Evolutionary conservation across 1,139 yeast genomes (phyloP).

Genomic region (Taphrina sp.): DNA sequence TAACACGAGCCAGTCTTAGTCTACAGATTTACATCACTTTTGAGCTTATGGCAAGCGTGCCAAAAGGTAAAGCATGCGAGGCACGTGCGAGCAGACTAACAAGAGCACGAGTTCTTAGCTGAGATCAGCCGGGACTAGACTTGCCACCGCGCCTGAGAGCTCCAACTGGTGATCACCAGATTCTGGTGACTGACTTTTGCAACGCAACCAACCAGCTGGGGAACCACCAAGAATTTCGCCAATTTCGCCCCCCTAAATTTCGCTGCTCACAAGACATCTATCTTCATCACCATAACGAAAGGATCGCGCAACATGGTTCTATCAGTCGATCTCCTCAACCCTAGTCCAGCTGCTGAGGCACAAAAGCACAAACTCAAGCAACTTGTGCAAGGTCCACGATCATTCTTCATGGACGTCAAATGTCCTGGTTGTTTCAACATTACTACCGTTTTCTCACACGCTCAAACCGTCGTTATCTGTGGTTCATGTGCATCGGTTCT

Average conservation of each 20-base stretch:
- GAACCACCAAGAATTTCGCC: constrained; percentile 19
- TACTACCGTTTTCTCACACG: constrained; percentile 99
- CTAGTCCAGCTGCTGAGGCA: constrained; percentile 93
- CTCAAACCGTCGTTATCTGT: constrained; percentile 99
- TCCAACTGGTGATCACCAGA: too few relatives aligned
- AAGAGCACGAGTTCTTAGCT: too few relatives aligned
- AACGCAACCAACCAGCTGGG: too few relatives aligned
- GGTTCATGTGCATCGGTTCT: constrained; percentile 97
- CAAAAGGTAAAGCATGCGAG: too few relatives aligned
- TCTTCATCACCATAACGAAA: neutral
- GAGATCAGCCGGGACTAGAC: too few relatives aligned
- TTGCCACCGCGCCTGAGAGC: too few relatives aligned
- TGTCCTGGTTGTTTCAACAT: constrained; percentile 96
- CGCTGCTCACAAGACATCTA: neutral
- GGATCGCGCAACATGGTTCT: constrained; percentile 32
- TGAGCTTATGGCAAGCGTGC: too few relatives aligned
- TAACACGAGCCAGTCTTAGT: too few relatives aligned
- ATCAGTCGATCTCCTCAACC: constrained; percentile 57
- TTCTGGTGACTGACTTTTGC: constrained; percentile 20
- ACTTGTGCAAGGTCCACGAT: constrained; percentile 96
- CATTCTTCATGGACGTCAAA: constrained; percentile 73
- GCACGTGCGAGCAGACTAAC: too few relatives aligned
- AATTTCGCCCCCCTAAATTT: neutral
- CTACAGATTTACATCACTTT: too few relatives aligned
- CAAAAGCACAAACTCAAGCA: constrained; percentile 96